Evolutionary conservation across 2,329 filamentous ascomycete genomes (phyloP).

Genomic region (Trichoderma sp.): DNA sequence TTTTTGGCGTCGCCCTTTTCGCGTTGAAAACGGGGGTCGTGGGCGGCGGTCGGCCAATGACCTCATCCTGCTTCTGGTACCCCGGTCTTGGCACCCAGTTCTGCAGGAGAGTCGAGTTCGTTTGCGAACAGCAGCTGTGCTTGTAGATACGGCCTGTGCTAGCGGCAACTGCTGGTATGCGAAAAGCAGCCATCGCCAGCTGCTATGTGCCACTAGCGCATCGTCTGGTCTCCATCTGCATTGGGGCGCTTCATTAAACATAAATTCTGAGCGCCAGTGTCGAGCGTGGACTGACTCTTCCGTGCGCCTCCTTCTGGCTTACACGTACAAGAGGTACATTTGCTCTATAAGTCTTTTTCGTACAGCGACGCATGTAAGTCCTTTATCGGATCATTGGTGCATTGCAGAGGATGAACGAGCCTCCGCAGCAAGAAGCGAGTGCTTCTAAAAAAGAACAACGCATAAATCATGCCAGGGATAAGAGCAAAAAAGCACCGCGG

Average conservation of each 20-base stretch:
- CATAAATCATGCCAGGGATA: not conserved
- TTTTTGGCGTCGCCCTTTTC: conserved; percentile 21
- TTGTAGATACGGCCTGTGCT: not conserved
- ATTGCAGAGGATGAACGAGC: not conserved
- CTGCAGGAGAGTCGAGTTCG: not conserved
- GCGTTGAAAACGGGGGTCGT: conserved; percentile 8
- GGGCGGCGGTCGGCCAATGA: conserved; percentile 22
- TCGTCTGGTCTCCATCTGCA: conserved; percentile 9
- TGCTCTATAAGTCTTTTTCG: not conserved
- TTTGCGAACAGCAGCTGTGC: not conserved
- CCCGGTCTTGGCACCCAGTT: conserved; percentile 24
- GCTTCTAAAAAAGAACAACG: not conserved
- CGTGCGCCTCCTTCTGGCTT: not conserved
- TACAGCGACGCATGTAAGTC: not conserved
- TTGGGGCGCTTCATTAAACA: conserved; percentile 2
- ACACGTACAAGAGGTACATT: too few species aligned
- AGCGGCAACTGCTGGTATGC: not conserved
- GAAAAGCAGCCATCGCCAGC: not conserved
- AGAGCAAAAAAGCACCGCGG: not conserved
- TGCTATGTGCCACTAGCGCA: not conserved
- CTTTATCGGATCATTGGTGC: not conserved
- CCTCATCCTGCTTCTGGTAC: conserved; percentile 26
- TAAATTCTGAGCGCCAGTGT: not conserved
- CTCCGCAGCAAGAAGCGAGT: not conserved
- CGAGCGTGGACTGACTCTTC: not conserved